Conservation (phyloP, 73 alveolate genomes). For the Urostyla sp. region DNA sequence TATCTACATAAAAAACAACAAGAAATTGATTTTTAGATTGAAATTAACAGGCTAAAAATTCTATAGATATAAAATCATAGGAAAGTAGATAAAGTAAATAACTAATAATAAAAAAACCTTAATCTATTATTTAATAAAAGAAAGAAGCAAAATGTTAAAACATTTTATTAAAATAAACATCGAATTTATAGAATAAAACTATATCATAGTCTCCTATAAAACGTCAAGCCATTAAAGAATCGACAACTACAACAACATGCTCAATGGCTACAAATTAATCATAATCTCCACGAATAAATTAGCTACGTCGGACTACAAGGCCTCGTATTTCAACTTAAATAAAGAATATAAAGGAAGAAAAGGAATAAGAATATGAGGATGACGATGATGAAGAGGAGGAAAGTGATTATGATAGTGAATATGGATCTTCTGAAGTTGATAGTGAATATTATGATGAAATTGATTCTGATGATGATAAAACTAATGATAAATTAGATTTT, state of each 20-base stretch:
- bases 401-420: not conserved
- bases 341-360: not conserved
- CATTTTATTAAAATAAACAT: too few relatives aligned
- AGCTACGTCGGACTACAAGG: not conserved
- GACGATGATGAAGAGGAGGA: conserved; percentile 23
- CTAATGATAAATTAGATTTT: conserved; percentile 29
- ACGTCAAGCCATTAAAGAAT: not conserved
- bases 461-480: conserved; percentile 36
- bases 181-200: not conserved
- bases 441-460: conserved; percentile 31
- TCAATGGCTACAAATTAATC: not conserved
- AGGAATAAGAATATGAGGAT: not conserved
- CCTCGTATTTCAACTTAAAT: not conserved
- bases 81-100: too few relatives aligned
- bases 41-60: too few relatives aligned
- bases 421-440: conserved; percentile 2
- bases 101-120: too few relatives aligned
- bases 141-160: too few relatives aligned
- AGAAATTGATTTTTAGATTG: too few relatives aligned
- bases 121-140: too few relatives aligned
- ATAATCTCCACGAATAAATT: not conserved
- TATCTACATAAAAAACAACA: too few relatives aligned
- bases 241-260: not conserved
- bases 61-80: too few relatives aligned
- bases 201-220: not conserved